phyloP scores from a whole-genome alignment of 306 rosid species.

The Sicyos baderoa region DNA sequence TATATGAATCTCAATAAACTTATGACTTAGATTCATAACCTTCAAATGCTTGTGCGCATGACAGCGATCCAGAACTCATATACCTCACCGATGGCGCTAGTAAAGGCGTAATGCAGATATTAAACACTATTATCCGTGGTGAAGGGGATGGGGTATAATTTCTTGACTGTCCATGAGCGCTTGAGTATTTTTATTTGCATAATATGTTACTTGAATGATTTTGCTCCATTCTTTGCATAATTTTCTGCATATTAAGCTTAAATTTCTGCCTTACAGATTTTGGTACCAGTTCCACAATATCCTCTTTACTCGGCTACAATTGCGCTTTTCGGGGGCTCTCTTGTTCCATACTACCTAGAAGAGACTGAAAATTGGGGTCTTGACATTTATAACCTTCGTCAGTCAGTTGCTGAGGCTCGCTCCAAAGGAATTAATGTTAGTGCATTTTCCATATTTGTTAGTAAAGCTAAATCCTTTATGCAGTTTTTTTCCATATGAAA shows the following conservation, averaged over 20 bases:
- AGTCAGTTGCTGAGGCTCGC: conserved; percentile 67
- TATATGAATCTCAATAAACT: neutral
- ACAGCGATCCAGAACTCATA: conserved; percentile 95
- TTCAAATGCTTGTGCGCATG: conserved; percentile 16
- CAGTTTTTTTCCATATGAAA: neutral
- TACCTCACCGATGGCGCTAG: conserved; percentile 98
- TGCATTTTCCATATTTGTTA: conserved; percentile 24
- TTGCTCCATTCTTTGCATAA: conserved; percentile 10
- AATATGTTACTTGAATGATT: neutral
- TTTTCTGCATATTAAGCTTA: conserved; percentile 12
- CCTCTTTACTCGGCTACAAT: conserved; percentile 97
- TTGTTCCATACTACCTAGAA: conserved; percentile 97
- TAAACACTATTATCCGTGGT: conserved; percentile 75
- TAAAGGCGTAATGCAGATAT: conserved; percentile 96
- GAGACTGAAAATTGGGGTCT: conserved; percentile 99
- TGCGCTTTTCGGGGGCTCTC: conserved; percentile 75
- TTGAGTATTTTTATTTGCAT: neutral
- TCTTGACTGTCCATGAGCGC: conserved; percentile 8
- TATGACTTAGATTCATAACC: neutral
- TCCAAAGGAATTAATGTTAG: conserved; percentile 71
- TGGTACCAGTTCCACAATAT: conserved; percentile 99
- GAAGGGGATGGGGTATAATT: conserved; percentile 77
- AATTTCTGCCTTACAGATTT: conserved; percentile 39
- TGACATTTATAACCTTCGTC: conserved; percentile 61
- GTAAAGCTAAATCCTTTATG: too few relatives aligned